Evolutionary conservation across 257 asterid species (phyloP), one percentile per base, ranked within the genome.

Genomic region (Hygrophila difformis): DNA sequence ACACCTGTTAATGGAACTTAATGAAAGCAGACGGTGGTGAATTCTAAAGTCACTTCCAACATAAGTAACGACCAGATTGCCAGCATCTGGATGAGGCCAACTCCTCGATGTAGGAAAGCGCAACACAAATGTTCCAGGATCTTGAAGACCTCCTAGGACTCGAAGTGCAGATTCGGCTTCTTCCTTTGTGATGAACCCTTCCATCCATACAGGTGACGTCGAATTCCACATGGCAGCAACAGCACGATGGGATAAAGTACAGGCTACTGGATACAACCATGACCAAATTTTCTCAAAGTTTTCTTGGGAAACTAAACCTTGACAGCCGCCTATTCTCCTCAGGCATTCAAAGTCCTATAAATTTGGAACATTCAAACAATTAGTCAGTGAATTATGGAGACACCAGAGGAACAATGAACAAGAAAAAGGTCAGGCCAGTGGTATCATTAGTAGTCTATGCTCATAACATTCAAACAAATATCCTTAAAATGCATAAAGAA

Each of bases 31-130:
- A 47, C 77, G 49, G 59, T 85, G 87, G 67, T 51, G 96, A 61
- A 89, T 79, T 48, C 65, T 55, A 52, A 53, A 69, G 71, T 89
- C 91, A 12, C 37, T 62, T 14, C 85, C 89, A 35, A 91, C 71
- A 40, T 79, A 86, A 14, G 94, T 77, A 18, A 82, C 87, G 0
- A 82, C 86, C 44, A 86, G 69, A 64, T 70, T 76, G 29, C 98
- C 98, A 44, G 98, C 84, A 58, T 91, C 98, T 4, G 98, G 95
- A 63, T 91, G 98, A 39, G 98, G 98, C 98, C 98, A 91, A 79
- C 87, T 76, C 67, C 98, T 78, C 20, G 98, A 69, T 5, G 86
- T 78, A 26, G 98, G 95, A 58, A 91, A 86, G 42, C 96, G 79
- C 29, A 91, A 61, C 17, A 86, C 57, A 53, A 82, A 91, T 53